phyloP scores from a whole-genome alignment of 148 eudicot genomes.

The Persicaria maculosa region DNA sequence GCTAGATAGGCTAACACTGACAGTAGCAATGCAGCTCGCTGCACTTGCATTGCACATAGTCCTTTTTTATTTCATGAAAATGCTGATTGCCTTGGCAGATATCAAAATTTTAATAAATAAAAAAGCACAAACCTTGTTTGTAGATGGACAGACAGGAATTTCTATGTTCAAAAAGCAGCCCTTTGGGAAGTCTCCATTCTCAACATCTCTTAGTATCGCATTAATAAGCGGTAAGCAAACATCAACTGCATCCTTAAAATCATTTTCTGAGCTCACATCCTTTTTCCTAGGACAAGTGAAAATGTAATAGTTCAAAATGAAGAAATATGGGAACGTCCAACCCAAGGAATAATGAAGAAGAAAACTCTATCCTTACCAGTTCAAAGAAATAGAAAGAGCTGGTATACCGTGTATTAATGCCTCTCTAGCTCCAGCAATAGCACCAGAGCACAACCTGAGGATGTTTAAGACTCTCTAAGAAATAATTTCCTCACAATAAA shows the following conservation, averaged over 20 bases:
- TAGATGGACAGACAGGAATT: slow-evolving; percentile 64
- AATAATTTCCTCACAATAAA: not conserved
- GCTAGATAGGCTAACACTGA: not conserved
- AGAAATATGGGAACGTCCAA: slow-evolving; percentile 4
- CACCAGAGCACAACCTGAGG: slow-evolving; percentile 80
- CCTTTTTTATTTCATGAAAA: not conserved
- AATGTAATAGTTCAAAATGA: not conserved
- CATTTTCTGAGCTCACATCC: slow-evolving; percentile 70
- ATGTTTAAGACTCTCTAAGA: slow-evolving; percentile 1
- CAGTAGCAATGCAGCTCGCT: not conserved
- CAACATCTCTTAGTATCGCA: slow-evolving; percentile 63
- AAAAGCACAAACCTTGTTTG: slow-evolving; percentile 56
- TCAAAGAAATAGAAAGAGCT: slow-evolving; percentile 66
- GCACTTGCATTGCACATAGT: not conserved
- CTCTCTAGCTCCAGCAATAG: slow-evolving; percentile 89
- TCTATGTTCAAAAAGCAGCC: slow-evolving; percentile 56
- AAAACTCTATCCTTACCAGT: slow-evolving; percentile 45
- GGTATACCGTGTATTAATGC: slow-evolving; percentile 76
- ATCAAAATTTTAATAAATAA: not conserved
- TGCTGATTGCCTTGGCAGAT: not conserved
- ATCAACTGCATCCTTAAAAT: slow-evolving; percentile 81
- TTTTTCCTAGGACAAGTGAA: slow-evolving; percentile 52
- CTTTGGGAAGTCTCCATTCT: slow-evolving; percentile 60
- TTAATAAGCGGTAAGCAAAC: slow-evolving; percentile 67
- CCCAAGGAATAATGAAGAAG: slow-evolving; percentile 5